Base-by-base conservation (phyloP, 1,139 yeast genomes). In the Blastobotrys malaysiensis region DNA sequence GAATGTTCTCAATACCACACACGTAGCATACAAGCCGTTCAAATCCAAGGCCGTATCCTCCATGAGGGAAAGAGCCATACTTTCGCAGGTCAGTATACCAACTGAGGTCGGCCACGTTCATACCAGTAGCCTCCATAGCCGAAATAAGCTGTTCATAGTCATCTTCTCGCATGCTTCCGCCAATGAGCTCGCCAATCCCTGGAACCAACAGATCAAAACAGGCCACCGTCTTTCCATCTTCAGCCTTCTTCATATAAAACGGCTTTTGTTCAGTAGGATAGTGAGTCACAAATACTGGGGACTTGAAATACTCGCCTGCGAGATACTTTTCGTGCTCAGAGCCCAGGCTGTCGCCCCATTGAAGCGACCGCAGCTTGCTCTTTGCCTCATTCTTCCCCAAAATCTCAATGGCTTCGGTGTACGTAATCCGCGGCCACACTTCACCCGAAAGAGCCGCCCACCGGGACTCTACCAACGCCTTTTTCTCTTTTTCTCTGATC, bases 1-100 rank as follows among this genome's bases (percentile, higher is more conserved):
- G 79, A 48, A 95, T 80, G 65, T 88, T 89, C 47, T 88, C 95
- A 31, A 77, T 70, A 2, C 86, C 93, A 6, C 82, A 75, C 53
- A 89, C 73, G 63, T 84, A 91, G 48, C 87, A 82, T 16, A 95
- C 70, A 45, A 93, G 71, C 57, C 99, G 75, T 68, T 95, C 99
- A 63, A 91, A 83, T 0, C 99, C 99, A 76, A 95, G 76, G 0
- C 99, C 99, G 70, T 87, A 95, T 0, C 99, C 99, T 48, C 99
- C 99, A 67, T 91, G 98, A 0, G 97, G 96, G 39, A 85, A 84
- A 5, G 87, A 75, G 0, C 98, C 99, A 61, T 87, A 84, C 59
- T 75, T 74, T 56, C 99, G 76, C 9, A 87, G 75, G 2, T 83
- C 79, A 27, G 86, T 65, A 67, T 91, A 95, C 99, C 99, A 95